These are phyloP conservation scores for Pyricularia pennisetigena DNA, from an alignment of 2,329 filamentous ascomycete species.

Conservation along the genomic window DNA sequence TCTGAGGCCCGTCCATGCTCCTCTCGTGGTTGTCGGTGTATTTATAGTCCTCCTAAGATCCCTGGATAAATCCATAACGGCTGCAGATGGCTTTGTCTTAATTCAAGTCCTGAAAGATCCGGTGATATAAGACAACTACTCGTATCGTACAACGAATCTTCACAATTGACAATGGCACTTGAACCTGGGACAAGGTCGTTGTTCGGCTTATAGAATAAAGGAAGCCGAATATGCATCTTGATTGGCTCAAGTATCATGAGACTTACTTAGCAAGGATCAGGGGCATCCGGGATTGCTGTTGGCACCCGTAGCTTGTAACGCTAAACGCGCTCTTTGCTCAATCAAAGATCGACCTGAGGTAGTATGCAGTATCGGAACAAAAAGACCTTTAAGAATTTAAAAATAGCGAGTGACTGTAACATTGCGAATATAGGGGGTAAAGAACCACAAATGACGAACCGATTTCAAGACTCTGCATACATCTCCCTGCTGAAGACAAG, in stretches of 20 bases:
- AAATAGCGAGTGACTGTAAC: not conserved
- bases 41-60: no score
- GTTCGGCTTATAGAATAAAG: not conserved
- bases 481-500: not conserved
- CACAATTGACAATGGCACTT: not conserved
- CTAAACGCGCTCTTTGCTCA: not conserved
- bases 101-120: no score
- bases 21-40: not conserved
- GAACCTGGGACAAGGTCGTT: not conserved
- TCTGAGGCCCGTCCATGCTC: not conserved
- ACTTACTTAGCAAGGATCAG: not conserved
- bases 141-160: no score
- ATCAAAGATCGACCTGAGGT: not conserved
- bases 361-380: not conserved
- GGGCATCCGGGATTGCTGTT: not conserved
- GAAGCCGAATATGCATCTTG: not conserved
- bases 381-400: not conserved
- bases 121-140: no score
- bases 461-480: not conserved
- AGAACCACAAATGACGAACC: not conserved
- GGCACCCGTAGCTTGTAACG: not conserved
- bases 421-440: not conserved
- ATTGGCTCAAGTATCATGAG: not conserved
- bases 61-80: no score
- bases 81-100: no score